Evolutionary conservation across 1,139 yeast species (phyloP), one percentile per base, ranked within the genome.

Genomic region (Lodderomyces elongisporus): DNA sequence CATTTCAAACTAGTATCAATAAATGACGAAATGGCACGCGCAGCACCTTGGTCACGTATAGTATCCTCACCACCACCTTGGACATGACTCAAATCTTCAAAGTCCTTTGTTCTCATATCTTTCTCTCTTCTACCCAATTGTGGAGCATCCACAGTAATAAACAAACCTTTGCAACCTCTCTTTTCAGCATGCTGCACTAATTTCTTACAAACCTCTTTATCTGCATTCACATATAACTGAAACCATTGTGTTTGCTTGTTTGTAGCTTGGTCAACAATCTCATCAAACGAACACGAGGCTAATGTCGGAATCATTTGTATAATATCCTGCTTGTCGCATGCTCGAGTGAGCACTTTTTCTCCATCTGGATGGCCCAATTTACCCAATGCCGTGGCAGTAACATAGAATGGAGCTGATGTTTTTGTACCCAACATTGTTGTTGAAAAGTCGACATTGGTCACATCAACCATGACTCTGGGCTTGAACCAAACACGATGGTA

Each of bases 71-170:
- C 81, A 14, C 74, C 81, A 5, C 71, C 80, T 42, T 76, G 84
- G 43, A 77, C 81, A 40, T 81, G 51, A 65, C 70, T 51, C 72
- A 61, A 41, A 39, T 65, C 70, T 41, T 38, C 38, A 24, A 24
- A 10, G 27, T 60, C 45, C 42, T 62, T 65, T 38, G 62, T 58
- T 34, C 77, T 52, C 74, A 60, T 55, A 45, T 79, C 85, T 43
- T 76, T 70, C 56, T 89, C 96, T 47, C 97, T 77, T 45, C 94
- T 76, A n/a, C 97, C 97, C 38, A 88, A 69, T 44, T 85, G 87
- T 3, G 96, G 96, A 0, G 96, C 96, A 62, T 89, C 97, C 3
- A 88, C 96, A 0, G 95, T 87, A 35, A 87, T 77, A 53, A 85
- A 85, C 15, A 87, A 64, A 0, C 89, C 95, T 49, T 79, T 80